Conservation (phyloP, 805 yeast species). For the Sugiyamaella chiloensis region DNA sequence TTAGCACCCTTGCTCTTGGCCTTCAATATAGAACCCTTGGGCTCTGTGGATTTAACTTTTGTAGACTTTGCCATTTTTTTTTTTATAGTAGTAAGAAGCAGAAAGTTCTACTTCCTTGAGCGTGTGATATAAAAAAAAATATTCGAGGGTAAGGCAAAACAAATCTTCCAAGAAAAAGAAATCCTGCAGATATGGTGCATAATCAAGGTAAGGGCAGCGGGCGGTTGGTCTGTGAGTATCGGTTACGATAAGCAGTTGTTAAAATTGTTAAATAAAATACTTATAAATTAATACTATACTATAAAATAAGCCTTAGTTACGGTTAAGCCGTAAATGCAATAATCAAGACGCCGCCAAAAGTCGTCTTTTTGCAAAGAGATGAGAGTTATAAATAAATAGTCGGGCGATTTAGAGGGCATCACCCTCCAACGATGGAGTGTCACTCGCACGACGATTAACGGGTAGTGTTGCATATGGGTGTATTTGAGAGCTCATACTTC, state of each 20-base stretch:
- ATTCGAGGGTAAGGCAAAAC: slow-evolving; percentile 7
- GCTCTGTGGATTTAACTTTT: slow-evolving; percentile 7
- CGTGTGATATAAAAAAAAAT: slow-evolving; percentile 10
- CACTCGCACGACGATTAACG: not conserved
- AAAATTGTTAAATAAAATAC: too few species aligned
- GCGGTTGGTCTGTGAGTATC: too few species aligned
- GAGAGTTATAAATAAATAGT: not conserved
- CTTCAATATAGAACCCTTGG: slow-evolving; percentile 18
- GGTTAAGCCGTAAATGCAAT: not conserved
- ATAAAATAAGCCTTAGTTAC: not conserved
- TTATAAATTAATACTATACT: not conserved
- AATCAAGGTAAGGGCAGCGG: too few species aligned
- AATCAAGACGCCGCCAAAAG: not conserved
- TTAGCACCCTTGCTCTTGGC: slow-evolving; percentile 32
- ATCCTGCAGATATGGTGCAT: too few species aligned
- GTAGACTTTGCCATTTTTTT: slow-evolving; percentile 19
- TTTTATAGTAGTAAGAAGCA: not conserved
- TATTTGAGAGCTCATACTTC: not conserved
- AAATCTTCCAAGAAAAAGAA: slow-evolving; percentile 13
- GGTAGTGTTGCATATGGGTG: slow-evolving; percentile 3
- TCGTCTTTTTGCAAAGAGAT: too few species aligned
- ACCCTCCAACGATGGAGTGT: slow-evolving; percentile 1
- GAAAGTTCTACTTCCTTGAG: not conserved
- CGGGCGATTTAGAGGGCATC: not conserved
- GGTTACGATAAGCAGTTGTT: too few species aligned